These are phyloP conservation scores for Vanderwaltozyma verrucispora DNA, from an alignment of 805 yeast species.

Conservation along the genomic window DNA sequence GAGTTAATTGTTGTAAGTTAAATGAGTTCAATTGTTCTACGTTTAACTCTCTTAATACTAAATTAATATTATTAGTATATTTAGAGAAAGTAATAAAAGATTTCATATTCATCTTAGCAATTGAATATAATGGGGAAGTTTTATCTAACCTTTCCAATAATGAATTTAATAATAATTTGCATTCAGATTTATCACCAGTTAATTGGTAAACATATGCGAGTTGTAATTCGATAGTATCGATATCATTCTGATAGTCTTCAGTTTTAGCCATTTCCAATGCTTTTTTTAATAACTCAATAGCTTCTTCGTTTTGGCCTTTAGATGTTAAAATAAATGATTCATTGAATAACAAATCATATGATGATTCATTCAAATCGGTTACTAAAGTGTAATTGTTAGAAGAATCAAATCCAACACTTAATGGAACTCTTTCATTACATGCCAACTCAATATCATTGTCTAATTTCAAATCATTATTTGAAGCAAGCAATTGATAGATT, in stretches of 20 bases:
- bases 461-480: conserved; percentile 25
- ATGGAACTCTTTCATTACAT: conserved; percentile 60
- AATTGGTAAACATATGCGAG: conserved; percentile 44
- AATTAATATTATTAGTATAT: conserved; percentile 21
- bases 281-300: conserved; percentile 35
- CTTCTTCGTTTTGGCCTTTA: conserved; percentile 30
- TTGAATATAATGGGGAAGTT: conserved; percentile 21
- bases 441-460: conserved; percentile 43
- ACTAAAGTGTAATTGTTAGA: conserved; percentile 2
- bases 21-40: conserved; percentile 14
- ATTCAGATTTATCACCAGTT: conserved; percentile 28
- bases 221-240: conserved; percentile 54
- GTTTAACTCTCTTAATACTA: conserved; percentile 29
- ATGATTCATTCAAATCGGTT: conserved; percentile 19
- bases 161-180: conserved; percentile 30
- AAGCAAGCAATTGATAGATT: conserved; percentile 40
- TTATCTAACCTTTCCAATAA: conserved; percentile 18
- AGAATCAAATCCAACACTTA: conserved; percentile 35
- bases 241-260: conserved; percentile 36
- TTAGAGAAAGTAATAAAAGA: conserved; percentile 25
- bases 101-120: conserved; percentile 27
- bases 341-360: conserved; percentile 58
- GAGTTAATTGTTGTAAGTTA: conserved; percentile 15
- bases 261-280: conserved; percentile 36
- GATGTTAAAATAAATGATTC: conserved; percentile 47